Conservation (phyloP, 257 asterid species). For the Echium plantagineum region DNA sequence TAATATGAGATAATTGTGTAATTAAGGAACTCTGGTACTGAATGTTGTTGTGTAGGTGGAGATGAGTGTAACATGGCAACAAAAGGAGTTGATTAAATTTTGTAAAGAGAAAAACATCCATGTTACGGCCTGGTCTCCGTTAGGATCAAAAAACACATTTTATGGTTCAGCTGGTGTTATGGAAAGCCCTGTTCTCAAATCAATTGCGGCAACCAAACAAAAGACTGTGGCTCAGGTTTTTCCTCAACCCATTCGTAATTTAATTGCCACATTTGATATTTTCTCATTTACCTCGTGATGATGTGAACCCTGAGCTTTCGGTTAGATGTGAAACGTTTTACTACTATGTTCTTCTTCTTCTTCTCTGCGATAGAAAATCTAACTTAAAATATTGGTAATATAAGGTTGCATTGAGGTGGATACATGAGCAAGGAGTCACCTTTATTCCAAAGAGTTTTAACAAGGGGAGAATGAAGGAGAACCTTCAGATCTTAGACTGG, state of each 20-base stretch:
- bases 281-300: no score
- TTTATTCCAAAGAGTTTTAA: conserved; percentile 22
- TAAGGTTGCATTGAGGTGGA: conserved; percentile 24
- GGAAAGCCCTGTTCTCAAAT: conserved; percentile 25
- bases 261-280: no score
- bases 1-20: no score
- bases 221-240: conserved; percentile 37
- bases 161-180: conserved; percentile 38
- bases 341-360: no score
- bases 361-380: no score
- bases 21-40: no score
- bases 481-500: conserved; percentile 19
- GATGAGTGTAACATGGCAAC: conserved; percentile 48
- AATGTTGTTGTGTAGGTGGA: conserved; percentile 31
- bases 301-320: no score
- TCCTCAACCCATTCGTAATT: background rate
- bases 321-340: no score
- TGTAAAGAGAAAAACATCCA: conserved; percentile 26
- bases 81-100: conserved; percentile 25
- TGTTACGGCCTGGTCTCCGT: conserved; percentile 48
- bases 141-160: conserved; percentile 26
- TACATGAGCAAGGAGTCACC: conserved; percentile 20
- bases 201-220: conserved; percentile 27
- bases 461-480: conserved; percentile 26
- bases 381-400: no score